These are phyloP conservation scores for Bonia amplexicaulis DNA, from an alignment of 176 grass and related monocot species.

Conservation along the genomic window DNA sequence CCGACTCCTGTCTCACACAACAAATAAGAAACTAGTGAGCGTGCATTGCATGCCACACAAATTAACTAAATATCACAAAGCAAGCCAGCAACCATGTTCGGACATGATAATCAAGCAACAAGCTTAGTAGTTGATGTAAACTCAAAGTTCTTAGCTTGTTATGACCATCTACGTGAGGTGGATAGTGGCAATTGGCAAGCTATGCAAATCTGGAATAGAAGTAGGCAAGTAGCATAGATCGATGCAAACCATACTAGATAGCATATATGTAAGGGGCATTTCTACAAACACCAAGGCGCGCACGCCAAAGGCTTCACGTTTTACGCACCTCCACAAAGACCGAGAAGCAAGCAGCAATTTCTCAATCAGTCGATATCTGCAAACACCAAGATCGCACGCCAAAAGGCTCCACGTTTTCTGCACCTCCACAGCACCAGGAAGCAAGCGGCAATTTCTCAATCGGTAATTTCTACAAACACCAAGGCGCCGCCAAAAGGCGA, in stretches of 20 bases:
- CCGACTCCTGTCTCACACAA: conserved; percentile 25
- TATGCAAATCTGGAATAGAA: neutral
- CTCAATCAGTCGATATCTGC: neutral
- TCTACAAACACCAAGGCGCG: neutral
- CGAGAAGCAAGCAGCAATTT: neutral
- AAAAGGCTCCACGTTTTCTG: too few relatives aligned
- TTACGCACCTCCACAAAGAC: too few relatives aligned
- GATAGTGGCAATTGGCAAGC: neutral
- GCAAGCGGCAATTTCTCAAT: too few relatives aligned
- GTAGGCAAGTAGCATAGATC: neutral
- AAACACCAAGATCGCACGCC: too few relatives aligned
- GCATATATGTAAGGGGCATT: neutral
- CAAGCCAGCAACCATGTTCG: neutral
- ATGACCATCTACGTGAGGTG: neutral
- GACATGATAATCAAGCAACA: neutral
- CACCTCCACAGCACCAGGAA: too few relatives aligned
- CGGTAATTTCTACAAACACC: too few relatives aligned
- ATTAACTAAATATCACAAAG: neutral
- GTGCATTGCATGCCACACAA: neutral
- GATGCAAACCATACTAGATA: neutral
- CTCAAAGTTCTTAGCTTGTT: too few relatives aligned
- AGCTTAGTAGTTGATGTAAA: too few relatives aligned
- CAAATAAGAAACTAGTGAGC: neutral
- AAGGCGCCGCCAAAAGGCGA: too few relatives aligned
- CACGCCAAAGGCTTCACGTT: neutral